These are phyloP conservation scores for Sarocladiaceae sp. DNA, from an alignment of 2,329 filamentous ascomycete genomes.

Conservation along the genomic window DNA sequence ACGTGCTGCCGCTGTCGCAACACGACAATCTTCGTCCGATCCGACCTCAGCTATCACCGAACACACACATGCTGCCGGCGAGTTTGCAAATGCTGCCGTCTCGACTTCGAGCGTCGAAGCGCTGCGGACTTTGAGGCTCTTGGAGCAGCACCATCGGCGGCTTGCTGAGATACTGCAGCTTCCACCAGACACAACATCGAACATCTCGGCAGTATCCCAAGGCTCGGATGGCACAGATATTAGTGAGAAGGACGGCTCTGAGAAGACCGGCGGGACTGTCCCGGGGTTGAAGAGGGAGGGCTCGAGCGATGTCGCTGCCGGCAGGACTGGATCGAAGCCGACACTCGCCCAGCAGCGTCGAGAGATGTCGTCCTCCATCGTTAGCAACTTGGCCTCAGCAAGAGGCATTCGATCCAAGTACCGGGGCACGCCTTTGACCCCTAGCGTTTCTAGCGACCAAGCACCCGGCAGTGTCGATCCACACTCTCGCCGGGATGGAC, in stretches of 20 bases:
- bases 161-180: slow-evolving; percentile 78
- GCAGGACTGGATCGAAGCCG: slow-evolving; percentile 23
- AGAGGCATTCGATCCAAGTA: slow-evolving; percentile 66
- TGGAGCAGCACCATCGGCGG: slow-evolving; percentile 82
- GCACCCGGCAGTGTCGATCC: slow-evolving; percentile 65
- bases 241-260: slow-evolving; percentile 22
- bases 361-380: slow-evolving; percentile 76
- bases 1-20: slow-evolving; percentile 75
- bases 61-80: slow-evolving; percentile 81
- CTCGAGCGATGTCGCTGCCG: slow-evolving; percentile 11
- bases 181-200: slow-evolving; percentile 42
- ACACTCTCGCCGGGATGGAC: slow-evolving; percentile 45
- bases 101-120: slow-evolving; percentile 68
- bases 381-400: slow-evolving; percentile 81
- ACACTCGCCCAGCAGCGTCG: slow-evolving; percentile 38
- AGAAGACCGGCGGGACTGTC: slow-evolving; percentile 15
- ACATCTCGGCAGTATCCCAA: neutral
- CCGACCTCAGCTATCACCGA: slow-evolving; percentile 81
- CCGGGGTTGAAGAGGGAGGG: slow-evolving; percentile 14
- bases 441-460: slow-evolving; percentile 70
- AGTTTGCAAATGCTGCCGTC: slow-evolving; percentile 80
- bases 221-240: slow-evolving; percentile 16
- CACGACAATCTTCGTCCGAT: slow-evolving; percentile 63
- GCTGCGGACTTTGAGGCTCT: slow-evolving; percentile 74
- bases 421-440: slow-evolving; percentile 63